These are phyloP conservation scores for Pseudisothecium myosuroides DNA, from an alignment of 225 moss, liverwort and hornwort genomes.

Conservation along the genomic window DNA sequence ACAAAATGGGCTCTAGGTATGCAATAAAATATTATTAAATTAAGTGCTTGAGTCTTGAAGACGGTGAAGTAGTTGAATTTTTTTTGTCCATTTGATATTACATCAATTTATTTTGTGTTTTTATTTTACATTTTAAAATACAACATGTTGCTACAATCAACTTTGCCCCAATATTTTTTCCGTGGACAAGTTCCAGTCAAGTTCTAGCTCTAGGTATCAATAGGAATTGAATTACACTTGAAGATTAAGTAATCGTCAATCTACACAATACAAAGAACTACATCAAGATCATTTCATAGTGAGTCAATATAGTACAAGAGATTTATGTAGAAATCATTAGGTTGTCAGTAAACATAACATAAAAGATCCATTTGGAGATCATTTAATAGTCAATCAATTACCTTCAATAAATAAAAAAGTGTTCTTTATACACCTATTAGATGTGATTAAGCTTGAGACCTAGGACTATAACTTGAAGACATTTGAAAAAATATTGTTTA, in stretches of 20 bases:
- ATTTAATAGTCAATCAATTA: too few species aligned
- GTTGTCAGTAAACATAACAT: background rate
- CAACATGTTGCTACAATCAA: background rate
- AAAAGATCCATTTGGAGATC: background rate
- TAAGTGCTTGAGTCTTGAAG: background rate
- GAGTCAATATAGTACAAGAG: too few species aligned
- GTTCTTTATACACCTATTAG: rapidly evolving
- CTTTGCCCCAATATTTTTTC: background rate
- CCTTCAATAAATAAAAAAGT: background rate
- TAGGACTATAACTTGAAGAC: background rate
- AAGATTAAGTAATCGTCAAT: background rate
- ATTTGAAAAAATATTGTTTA: background rate
- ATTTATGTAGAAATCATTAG: rapidly evolving
- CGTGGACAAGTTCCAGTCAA: background rate
- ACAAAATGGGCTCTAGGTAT: background rate
- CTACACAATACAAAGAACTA: rapidly evolving
- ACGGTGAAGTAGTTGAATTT: too few species aligned
- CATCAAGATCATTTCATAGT: too few species aligned
- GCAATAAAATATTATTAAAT: background rate
- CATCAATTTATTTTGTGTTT: background rate
- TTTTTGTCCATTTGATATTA: too few species aligned
- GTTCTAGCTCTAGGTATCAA: rapidly evolving
- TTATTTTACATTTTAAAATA: background rate
- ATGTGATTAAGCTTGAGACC: background rate
- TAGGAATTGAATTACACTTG: background rate